A percentile compares a stretch with the other conserved stretches of the same genome.
Conservation (phyloP, 2,329 filamentous ascomycete genomes). For the Pseudogymnoascus sp. region DNA sequence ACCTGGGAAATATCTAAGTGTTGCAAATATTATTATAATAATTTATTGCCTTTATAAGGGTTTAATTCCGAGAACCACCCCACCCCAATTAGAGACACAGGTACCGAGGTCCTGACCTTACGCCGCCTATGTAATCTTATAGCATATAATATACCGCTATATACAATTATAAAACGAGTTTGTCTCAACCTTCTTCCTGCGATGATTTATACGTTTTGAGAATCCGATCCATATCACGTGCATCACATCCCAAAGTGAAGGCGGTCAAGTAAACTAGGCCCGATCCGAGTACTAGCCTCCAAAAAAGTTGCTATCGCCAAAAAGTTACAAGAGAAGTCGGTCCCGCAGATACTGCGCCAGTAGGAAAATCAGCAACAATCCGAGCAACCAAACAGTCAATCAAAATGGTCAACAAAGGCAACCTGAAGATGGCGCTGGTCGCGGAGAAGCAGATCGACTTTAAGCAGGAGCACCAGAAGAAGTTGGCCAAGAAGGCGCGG, state of each 20-base stretch:
- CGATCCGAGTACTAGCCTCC: conserved; percentile 7
- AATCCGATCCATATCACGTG: neutral
- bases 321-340: conserved; percentile 7
- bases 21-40: neutral
- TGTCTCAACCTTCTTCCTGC: neutral
- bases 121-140: neutral
- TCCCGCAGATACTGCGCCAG: conserved; percentile 2
- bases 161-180: neutral
- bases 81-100: neutral
- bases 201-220: neutral
- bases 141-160: neutral
- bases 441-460: conserved; percentile 48
- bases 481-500: conserved; percentile 29
- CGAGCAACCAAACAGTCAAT: conserved; percentile 4
- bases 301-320: conserved; percentile 7
- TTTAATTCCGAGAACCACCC: neutral
- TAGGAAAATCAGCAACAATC: neutral
- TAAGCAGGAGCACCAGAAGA: conserved; percentile 35
- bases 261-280: conserved; percentile 5
- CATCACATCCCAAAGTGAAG: neutral
- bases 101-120: too few relatives aligned
- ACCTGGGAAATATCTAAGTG: neutral
- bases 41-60: neutral
- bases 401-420: conserved; percentile 32
- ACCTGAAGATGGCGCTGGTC: conserved; percentile 45